These are phyloP conservation scores for Salvia hispanica DNA, from an alignment of 257 asterid species.

Conservation along the genomic window DNA sequence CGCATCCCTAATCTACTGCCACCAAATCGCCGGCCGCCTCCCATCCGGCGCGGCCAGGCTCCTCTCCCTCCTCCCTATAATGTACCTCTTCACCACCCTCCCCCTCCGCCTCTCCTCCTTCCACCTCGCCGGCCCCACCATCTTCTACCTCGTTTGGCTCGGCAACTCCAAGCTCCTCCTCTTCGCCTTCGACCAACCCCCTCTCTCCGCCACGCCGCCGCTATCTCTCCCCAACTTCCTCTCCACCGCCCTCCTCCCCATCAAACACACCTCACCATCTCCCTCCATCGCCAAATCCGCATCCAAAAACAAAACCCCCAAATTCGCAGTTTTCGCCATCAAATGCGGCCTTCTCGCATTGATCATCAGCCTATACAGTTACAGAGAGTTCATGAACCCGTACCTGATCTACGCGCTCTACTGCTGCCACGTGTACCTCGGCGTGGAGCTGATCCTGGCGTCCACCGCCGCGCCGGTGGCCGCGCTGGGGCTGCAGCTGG, in stretches of 20 bases:
- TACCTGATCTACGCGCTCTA: constrained; percentile 30
- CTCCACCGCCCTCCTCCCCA: constrained; percentile 59
- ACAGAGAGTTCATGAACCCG: constrained; percentile 35
- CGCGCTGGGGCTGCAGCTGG: constrained; percentile 60
- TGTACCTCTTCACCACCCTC: constrained; percentile 57
- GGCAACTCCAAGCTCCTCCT: constrained; percentile 78
- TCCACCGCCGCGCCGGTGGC: constrained; percentile 45
- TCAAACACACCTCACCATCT: constrained; percentile 31
- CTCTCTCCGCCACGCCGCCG: constrained; percentile 44
- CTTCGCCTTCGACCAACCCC: constrained; percentile 55
- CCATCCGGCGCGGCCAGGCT: constrained; percentile 50
- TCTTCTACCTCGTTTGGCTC: constrained; percentile 69
- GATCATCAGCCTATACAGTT: constrained; percentile 28
- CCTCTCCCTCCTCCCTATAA: constrained; percentile 51
- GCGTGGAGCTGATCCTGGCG: constrained; percentile 44
- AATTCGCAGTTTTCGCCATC: neutral
- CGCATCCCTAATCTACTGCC: constrained; percentile 44
- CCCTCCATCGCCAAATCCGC: neutral
- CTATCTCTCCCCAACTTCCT: constrained; percentile 53
- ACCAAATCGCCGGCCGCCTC: constrained; percentile 42
- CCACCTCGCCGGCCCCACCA: constrained; percentile 44
- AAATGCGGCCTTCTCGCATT: constrained; percentile 32
- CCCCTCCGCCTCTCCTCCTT: constrained; percentile 52
- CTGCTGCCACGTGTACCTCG: constrained; percentile 49
- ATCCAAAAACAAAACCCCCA: neutral